phyloP scores from a whole-genome alignment of 306 rosid species.

The Dalbergia cochinchinensis region DNA sequence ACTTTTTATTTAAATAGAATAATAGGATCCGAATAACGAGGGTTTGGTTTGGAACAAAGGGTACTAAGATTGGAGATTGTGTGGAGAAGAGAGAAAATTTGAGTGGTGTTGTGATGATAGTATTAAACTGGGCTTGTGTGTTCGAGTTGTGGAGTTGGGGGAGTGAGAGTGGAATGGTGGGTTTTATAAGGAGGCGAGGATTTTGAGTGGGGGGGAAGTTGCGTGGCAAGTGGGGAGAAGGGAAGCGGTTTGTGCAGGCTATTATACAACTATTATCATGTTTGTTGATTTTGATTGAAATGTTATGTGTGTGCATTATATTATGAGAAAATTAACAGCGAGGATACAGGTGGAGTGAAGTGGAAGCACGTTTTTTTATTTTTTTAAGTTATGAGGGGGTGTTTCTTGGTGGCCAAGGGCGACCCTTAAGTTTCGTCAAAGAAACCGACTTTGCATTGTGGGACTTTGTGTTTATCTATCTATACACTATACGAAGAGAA shows the following conservation, averaged over 20 bases:
- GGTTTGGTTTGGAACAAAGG: too few species aligned
- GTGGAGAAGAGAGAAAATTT: background rate
- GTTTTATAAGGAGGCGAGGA: slow-evolving; percentile 52
- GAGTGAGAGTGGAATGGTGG: slow-evolving; percentile 38
- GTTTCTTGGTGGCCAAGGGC: slow-evolving; percentile 65
- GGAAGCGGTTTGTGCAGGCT: slow-evolving; percentile 58
- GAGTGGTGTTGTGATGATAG: background rate
- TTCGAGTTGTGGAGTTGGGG: slow-evolving; percentile 30
- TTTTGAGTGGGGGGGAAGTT: slow-evolving; percentile 64
- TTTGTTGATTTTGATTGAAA: background rate
- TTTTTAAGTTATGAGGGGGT: slow-evolving; percentile 15
- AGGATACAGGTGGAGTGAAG: slow-evolving; percentile 39
- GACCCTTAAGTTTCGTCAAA: slow-evolving; percentile 55
- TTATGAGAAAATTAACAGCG: background rate
- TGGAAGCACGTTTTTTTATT: slow-evolving; percentile 48
- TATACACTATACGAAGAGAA: too few species aligned
- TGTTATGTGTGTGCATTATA: background rate
- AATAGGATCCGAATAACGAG: too few species aligned
- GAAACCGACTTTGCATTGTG: background rate
- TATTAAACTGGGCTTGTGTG: background rate
- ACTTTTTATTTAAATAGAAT: too few species aligned
- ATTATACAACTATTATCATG: background rate
- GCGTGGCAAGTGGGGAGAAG: slow-evolving; percentile 92
- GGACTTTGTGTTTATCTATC: background rate
- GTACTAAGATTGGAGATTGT: background rate